These are phyloP conservation scores for Daldinia decipiens DNA, from an alignment of 495 filamentous ascomycete genomes.

Conservation along the genomic window DNA sequence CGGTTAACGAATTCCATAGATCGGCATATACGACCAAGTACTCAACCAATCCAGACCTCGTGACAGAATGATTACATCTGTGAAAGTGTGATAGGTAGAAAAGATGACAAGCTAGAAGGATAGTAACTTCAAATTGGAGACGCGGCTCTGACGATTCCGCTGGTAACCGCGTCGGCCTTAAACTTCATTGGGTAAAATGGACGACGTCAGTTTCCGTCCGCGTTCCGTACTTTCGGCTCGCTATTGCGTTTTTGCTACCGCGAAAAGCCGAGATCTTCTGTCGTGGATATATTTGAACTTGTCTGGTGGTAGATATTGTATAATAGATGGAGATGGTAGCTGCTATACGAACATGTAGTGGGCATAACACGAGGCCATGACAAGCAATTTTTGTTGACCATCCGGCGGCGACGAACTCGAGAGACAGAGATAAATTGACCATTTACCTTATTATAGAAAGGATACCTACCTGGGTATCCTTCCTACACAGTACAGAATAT, in stretches of 20 bases:
- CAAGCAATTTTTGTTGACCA: not conserved
- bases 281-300: not conserved
- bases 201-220: slow-evolving; percentile 35
- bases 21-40: slow-evolving; percentile 16
- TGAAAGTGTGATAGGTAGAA: slow-evolving; percentile 28
- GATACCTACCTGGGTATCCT: not conserved
- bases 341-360: not conserved
- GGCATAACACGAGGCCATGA: not conserved
- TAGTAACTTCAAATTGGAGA: not conserved
- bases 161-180: slow-evolving; percentile 27
- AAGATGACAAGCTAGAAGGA: not conserved
- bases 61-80: slow-evolving; percentile 31
- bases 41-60: slow-evolving; percentile 12
- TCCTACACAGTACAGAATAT: not conserved
- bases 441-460: not conserved
- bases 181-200: slow-evolving; percentile 32
- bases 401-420: not conserved
- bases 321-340: not conserved
- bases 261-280: slow-evolving; percentile 34
- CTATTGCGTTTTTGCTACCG: slow-evolving; percentile 10
- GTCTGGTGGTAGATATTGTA: not conserved
- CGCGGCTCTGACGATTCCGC: slow-evolving; percentile 28
- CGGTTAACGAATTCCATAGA: slow-evolving; percentile 20
- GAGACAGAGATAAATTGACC: not conserved
- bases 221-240: slow-evolving; percentile 16